A percentile compares a stretch with the other conserved stretches of the same genome.
These are phyloP conservation scores for Suhomyces kunorum DNA, from an alignment of 1,139 yeast species.

Conservation along the genomic window DNA sequence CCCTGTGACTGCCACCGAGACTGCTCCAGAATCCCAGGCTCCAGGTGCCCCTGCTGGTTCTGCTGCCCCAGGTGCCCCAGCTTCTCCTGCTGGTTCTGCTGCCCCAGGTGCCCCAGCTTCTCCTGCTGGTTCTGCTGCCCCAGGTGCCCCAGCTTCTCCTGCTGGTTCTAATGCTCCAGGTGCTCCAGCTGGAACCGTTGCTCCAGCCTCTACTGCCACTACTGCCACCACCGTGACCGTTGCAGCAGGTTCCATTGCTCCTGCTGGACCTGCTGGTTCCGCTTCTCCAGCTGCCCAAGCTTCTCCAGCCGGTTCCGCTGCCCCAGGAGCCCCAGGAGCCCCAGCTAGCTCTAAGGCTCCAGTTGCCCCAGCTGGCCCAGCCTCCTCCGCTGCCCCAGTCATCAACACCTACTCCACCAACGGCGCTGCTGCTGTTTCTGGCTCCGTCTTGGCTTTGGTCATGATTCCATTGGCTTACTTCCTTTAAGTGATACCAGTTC, in stretches of 20 bases:
- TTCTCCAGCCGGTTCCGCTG: conserved; percentile 9
- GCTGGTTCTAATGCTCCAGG: conserved; percentile 6
- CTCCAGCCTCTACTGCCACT: conserved; percentile 11
- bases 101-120: conserved; percentile 13
- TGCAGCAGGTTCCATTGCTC: conserved; percentile 1
- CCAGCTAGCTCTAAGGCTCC: conserved; percentile 15
- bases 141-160: not conserved
- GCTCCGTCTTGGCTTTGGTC: conserved; percentile 21
- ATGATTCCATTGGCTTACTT: conserved; percentile 30
- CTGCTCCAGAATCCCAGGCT: too few relatives aligned
- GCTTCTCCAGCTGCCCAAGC: conserved; percentile 2
- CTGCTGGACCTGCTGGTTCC: conserved; percentile 13
- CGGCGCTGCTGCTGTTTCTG: conserved; percentile 21
- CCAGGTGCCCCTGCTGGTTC: too few relatives aligned
- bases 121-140: conserved; percentile 5
- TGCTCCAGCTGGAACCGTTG: conserved; percentile 16
- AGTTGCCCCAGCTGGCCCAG: conserved; percentile 9
- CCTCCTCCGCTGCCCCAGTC: conserved; percentile 13
- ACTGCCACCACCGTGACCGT: conserved; percentile 13
- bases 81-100: conserved; percentile 15
- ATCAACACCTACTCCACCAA: conserved; percentile 11
- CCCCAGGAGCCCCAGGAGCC: conserved; percentile 12
- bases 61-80: conserved; percentile 7
- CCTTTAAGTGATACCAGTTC: conserved; percentile 18
- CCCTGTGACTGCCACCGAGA: conserved; percentile 17